Conservation (phyloP, 2,329 filamentous ascomycete species). For the Akanthomyces muscarius region DNA sequence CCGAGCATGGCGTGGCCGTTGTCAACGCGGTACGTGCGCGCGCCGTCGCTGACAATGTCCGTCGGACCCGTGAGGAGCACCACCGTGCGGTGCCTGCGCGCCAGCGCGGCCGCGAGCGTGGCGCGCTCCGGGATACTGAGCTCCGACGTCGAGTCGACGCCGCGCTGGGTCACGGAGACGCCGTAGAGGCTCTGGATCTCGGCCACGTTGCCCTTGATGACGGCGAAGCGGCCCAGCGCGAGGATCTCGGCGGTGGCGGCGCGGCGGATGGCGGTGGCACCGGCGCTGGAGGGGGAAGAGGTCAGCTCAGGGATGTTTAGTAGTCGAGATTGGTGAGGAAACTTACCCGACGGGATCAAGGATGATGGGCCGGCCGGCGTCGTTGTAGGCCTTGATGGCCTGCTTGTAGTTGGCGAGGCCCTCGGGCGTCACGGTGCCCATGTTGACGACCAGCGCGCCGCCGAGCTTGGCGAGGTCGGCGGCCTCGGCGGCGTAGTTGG, state of each 20-base stretch:
- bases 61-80: constrained; percentile 77
- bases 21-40: constrained; percentile 59
- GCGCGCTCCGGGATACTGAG: constrained; percentile 51
- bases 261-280: constrained; percentile 71
- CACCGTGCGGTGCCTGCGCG: constrained; percentile 63
- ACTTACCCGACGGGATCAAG: constrained; percentile 81
- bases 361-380: constrained; percentile 67
- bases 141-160: constrained; percentile 73
- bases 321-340: constrained; percentile 14
- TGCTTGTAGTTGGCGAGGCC: constrained; percentile 66
- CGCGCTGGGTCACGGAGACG: constrained; percentile 59
- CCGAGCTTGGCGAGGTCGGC: constrained; percentile 71
- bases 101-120: constrained; percentile 60
- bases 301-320: too few relatives aligned
- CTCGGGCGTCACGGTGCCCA: constrained; percentile 83
- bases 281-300: constrained; percentile 47
- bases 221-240: constrained; percentile 69
- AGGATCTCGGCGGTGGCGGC: constrained; percentile 69
- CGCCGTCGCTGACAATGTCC: constrained; percentile 76
- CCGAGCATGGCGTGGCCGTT: constrained; percentile 75
- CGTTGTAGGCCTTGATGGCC: constrained; percentile 79
- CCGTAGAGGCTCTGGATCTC: constrained; percentile 75
- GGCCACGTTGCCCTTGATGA: constrained; percentile 92
- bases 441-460: constrained; percentile 83
- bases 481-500: constrained; percentile 80